phyloP scores from a whole-genome alignment of 2,329 filamentous ascomycete species.

The Domatiomyces globalis region DNA sequence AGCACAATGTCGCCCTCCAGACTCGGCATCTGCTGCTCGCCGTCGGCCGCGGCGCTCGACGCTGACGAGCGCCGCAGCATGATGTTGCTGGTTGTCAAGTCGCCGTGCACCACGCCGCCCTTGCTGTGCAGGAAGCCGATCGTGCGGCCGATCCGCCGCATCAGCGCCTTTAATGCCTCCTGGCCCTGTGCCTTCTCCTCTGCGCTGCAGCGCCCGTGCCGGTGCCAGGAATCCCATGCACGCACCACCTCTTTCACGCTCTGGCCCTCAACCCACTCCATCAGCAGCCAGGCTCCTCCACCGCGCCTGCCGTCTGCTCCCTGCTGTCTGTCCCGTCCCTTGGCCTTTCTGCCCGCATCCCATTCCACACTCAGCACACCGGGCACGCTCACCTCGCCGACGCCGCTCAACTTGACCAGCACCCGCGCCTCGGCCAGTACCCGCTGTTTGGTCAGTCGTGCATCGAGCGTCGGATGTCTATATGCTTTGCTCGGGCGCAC shows the following conservation, averaged over 20 bases:
- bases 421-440: slow-evolving; percentile 82
- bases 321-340: slow-evolving; percentile 42
- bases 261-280: slow-evolving; percentile 69
- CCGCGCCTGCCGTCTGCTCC: slow-evolving; percentile 50
- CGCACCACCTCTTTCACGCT: slow-evolving; percentile 59
- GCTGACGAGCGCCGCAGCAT: slow-evolving; percentile 46
- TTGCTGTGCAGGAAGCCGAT: slow-evolving; percentile 64
- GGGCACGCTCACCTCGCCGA: slow-evolving; percentile 55
- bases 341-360: slow-evolving; percentile 23
- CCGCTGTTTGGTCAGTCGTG: slow-evolving; percentile 69
- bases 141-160: slow-evolving; percentile 55
- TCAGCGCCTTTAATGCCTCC: slow-evolving; percentile 43
- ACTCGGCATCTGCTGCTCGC: slow-evolving; percentile 10
- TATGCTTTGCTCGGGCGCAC: slow-evolving; percentile 84
- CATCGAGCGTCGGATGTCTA: slow-evolving; percentile 78
- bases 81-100: slow-evolving; percentile 93
- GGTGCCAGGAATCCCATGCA: slow-evolving; percentile 45
- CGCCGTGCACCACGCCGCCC: slow-evolving; percentile 87
- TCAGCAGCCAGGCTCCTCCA: slow-evolving; percentile 55
- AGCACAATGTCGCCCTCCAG: slow-evolving; percentile 64
- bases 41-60: slow-evolving; percentile 3
- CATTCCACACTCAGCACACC: slow-evolving; percentile 58
- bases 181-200: slow-evolving; percentile 27
- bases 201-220: slow-evolving; percentile 18
- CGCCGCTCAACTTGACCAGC: slow-evolving; percentile 54